Conservation (phyloP, 192 early-diverging fungal species). For the Backusella parvicylindrica region DNA sequence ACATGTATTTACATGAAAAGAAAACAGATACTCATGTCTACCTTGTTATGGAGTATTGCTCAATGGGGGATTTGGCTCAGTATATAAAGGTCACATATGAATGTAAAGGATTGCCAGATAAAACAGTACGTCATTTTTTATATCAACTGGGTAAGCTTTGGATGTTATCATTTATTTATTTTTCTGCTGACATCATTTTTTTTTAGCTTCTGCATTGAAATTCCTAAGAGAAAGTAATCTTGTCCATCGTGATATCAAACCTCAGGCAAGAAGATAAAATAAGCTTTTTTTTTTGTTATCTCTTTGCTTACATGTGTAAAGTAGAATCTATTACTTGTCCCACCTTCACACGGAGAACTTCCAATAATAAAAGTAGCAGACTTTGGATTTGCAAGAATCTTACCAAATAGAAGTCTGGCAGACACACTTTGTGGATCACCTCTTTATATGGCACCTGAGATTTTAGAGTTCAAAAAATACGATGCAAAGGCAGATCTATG, state of each 20-base stretch:
- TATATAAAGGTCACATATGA: constrained; percentile 75
- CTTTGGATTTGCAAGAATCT: constrained; percentile 94
- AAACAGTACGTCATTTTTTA: constrained; percentile 80
- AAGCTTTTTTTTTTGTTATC: not conserved
- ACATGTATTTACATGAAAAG: constrained; percentile 26
- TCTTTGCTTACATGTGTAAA: constrained; percentile 24
- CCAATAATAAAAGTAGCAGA: constrained; percentile 92
- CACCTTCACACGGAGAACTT: constrained; percentile 43
- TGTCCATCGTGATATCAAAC: constrained; percentile 97
- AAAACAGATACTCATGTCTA: constrained; percentile 94
- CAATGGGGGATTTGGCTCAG: constrained; percentile 84
- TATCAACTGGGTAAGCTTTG: constrained; percentile 65
- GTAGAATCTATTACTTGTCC: constrained; percentile 78
- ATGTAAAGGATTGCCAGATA: constrained; percentile 74
- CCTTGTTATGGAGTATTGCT: constrained; percentile 97
- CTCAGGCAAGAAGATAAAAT: constrained; percentile 59
- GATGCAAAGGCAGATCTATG: constrained; percentile 97
- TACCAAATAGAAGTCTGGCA: constrained; percentile 77
- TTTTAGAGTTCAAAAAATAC: constrained; percentile 85
- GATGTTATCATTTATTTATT: constrained; percentile 13
- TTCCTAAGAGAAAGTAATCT: constrained; percentile 83
- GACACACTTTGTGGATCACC: constrained; percentile 96
- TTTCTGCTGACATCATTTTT: constrained; percentile 3
- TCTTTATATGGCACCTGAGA: constrained; percentile 92
- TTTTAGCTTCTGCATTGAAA: constrained; percentile 74